Conservation (phyloP, 257 asterid genomes). For the Nicotiana noctiflora region DNA sequence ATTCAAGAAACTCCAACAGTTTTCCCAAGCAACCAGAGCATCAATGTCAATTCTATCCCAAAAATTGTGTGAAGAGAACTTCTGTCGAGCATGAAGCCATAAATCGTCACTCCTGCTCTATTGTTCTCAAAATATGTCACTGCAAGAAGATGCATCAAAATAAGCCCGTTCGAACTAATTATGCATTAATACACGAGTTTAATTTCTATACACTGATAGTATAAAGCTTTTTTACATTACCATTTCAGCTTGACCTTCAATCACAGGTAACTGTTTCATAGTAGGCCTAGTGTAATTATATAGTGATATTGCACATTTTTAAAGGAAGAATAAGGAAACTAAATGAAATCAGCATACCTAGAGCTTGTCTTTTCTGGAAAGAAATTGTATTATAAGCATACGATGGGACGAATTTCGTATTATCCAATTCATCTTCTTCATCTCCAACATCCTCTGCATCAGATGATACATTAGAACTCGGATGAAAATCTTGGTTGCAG, state of each 20-base stretch:
- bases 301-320: not conserved
- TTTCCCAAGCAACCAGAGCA: constrained; percentile 93
- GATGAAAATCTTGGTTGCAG: constrained; percentile 17
- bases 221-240: not conserved
- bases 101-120: constrained; percentile 82
- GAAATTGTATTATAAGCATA: constrained; percentile 67
- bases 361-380: constrained; percentile 84
- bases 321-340: not conserved
- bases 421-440: constrained; percentile 88
- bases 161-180: not conserved
- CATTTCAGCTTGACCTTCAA: not conserved
- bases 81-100: constrained; percentile 86
- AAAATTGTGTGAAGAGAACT: constrained; percentile 67
- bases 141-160: constrained; percentile 16
- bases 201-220: not conserved
- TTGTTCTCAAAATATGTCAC: constrained; percentile 89
- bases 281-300: not conserved
- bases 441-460: constrained; percentile 74
- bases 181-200: not conserved
- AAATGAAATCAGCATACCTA: constrained; percentile 38
- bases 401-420: constrained; percentile 51
- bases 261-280: not conserved
- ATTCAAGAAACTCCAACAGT: constrained; percentile 65
- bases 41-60: constrained; percentile 75
- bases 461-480: constrained; percentile 24